These are phyloP conservation scores for Asclepias syriaca DNA, from an alignment of 257 asterid species.

Conservation along the genomic window DNA sequence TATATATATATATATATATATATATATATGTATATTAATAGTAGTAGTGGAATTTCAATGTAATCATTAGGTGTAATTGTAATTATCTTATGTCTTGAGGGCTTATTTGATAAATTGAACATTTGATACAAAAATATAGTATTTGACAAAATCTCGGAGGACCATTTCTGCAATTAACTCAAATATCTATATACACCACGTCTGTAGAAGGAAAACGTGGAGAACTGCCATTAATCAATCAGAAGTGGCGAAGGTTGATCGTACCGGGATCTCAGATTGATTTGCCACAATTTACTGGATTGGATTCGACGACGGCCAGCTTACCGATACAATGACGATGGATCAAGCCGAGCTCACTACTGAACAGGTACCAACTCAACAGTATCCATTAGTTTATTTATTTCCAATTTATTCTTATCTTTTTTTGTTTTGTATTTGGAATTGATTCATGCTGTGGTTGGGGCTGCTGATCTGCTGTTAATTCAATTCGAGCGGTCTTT, in stretches of 20 bases:
- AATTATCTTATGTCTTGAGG: not conserved
- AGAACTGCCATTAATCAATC: constrained; percentile 2
- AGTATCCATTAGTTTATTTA: not conserved
- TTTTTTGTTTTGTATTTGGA: not conserved
- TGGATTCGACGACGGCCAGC: constrained; percentile 28
- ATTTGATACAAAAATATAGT: not conserved
- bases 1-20: no score
- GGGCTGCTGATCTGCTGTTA: not conserved
- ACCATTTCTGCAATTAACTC: not conserved
- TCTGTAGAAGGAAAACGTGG: not conserved
- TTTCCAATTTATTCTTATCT: not conserved
- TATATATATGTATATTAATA: no score
- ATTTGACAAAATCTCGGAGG: not conserved
- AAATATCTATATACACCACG: not conserved
- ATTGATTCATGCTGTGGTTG: not conserved
- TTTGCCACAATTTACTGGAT: not conserved
- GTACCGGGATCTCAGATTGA: constrained; percentile 9
- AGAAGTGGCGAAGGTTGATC: not conserved
- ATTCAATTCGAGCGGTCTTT: not conserved
- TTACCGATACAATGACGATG: constrained; percentile 23
- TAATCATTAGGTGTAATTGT: not conserved
- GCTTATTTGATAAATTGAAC: not conserved
- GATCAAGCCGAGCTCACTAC: constrained; percentile 56
- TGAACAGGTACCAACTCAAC: constrained; percentile 36
- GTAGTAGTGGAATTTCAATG: no score